Percentiles rank a stretch among this genome's conserved stretches.
These are phyloP conservation scores for Fusarium tanahbumbuense DNA, from an alignment of 2,329 filamentous ascomycete species.

Conservation along the genomic window DNA sequence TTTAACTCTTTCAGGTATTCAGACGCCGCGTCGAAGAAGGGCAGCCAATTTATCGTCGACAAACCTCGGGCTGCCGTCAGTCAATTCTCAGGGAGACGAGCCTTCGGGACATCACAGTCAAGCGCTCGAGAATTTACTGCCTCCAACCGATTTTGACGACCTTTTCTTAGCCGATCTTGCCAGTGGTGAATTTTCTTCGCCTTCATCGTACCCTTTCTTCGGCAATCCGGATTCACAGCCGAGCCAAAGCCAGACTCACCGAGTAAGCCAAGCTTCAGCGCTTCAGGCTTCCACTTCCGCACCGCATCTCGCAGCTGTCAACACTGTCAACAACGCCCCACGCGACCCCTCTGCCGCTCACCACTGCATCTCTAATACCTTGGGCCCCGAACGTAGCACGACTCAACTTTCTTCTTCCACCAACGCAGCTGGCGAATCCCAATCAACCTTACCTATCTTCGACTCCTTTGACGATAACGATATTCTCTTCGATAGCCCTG, in stretches of 20 bases:
- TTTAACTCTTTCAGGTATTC: not conserved
- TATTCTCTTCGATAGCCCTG: constrained; percentile 41
- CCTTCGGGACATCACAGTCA: not conserved
- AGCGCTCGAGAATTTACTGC: constrained; percentile 14
- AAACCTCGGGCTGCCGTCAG: constrained; percentile 13
- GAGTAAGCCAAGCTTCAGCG: constrained; percentile 23
- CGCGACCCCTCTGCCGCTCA: constrained; percentile 35
- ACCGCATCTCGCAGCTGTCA: constrained; percentile 27
- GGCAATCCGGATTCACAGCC: constrained; percentile 21
- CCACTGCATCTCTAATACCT: constrained; percentile 30
- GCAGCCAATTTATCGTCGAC: constrained; percentile 7
- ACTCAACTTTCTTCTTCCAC: constrained; percentile 39
- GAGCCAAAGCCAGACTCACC: constrained; percentile 17
- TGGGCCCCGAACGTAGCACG: constrained; percentile 36
- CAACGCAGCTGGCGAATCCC: constrained; percentile 43
- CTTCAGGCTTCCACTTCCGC: constrained; percentile 35
- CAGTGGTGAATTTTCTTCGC: constrained; percentile 51
- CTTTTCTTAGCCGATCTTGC: constrained; percentile 44
- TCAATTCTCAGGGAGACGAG: constrained; percentile 4
- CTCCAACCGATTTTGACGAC: constrained; percentile 36
- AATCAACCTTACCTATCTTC: constrained; percentile 45
- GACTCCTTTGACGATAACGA: constrained; percentile 47
- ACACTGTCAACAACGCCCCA: constrained; percentile 33
- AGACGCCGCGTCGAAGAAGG: constrained; percentile 14
- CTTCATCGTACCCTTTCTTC: constrained; percentile 47